Evolutionary conservation across 2,329 filamentous ascomycete genomes (phyloP).

Genomic region (Phaeosphaeria sp.): DNA sequence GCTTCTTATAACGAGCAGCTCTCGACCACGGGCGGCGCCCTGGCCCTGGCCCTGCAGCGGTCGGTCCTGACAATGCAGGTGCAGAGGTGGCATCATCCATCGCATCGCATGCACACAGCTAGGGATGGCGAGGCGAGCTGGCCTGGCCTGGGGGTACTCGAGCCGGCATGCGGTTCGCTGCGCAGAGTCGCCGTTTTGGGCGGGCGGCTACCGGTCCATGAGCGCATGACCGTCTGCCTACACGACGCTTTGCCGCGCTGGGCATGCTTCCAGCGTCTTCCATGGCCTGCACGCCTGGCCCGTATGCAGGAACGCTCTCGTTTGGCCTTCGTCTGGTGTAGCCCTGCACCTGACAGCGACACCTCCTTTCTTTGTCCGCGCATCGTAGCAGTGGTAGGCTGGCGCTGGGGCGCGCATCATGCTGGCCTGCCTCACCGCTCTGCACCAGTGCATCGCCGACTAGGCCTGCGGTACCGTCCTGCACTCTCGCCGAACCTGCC

Average conservation of each 20-base stretch:
- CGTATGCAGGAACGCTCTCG: constrained; percentile 5
- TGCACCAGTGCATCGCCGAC: neutral
- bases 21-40: too few species aligned
- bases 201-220: constrained; percentile 8
- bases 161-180: constrained; percentile 21
- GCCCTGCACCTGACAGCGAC: neutral
- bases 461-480: neutral
- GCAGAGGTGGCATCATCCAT: neutral
- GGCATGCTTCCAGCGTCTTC: constrained; percentile 14
- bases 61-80: neutral
- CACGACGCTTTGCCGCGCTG: constrained; percentile 10
- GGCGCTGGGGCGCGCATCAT: too few species aligned
- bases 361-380: neutral
- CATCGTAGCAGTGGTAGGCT: too few species aligned
- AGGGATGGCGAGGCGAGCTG: neutral
- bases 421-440: neutral
- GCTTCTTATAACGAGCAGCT: constrained; percentile 24
- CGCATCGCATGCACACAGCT: neutral
- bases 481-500: constrained; percentile 22
- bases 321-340: neutral
- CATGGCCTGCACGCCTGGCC: constrained; percentile 1
- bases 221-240: constrained; percentile 1
- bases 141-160: constrained; percentile 11
- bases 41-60: constrained; percentile 1
- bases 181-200: constrained; percentile 16